phyloP scores from a whole-genome alignment of 768 basidiomycete species.

The Mycena epipterygia region DNA sequence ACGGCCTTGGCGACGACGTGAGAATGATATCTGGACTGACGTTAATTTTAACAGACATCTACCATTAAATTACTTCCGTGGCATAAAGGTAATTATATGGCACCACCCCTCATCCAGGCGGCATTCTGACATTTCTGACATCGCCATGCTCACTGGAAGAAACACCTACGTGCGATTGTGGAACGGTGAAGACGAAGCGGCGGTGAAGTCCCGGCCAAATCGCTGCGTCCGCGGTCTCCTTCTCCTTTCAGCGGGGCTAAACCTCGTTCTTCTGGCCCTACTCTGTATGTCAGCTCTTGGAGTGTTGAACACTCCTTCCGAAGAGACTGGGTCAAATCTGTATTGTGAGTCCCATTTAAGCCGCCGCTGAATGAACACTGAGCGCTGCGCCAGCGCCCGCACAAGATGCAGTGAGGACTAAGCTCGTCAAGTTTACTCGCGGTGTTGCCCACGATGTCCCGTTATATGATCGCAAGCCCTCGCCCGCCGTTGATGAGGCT shows the following conservation, averaged over 20 bases:
- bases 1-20: no score
- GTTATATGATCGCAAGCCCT: conserved; percentile 12
- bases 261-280: not conserved
- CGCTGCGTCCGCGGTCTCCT: not conserved
- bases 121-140: no score
- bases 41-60: no score
- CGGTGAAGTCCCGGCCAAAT: not conserved
- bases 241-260: not conserved
- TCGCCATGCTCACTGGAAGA: no score
- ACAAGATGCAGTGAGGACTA: conserved; percentile 33
- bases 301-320: no score
- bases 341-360: not conserved
- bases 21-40: no score
- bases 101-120: no score
- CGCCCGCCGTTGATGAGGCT: conserved; percentile 38
- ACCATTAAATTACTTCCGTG: no score
- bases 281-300: not conserved
- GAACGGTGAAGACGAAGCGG: not conserved
- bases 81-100: no score
- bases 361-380: not conserved
- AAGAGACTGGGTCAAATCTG: not conserved
- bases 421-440: conserved; percentile 38
- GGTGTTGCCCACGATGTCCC: conserved; percentile 29
- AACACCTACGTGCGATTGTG: not conserved
- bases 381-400: conserved; percentile 32